Conservation (phyloP, 352 stramenopile species). For the Phytopythium mirpurense region DNA sequence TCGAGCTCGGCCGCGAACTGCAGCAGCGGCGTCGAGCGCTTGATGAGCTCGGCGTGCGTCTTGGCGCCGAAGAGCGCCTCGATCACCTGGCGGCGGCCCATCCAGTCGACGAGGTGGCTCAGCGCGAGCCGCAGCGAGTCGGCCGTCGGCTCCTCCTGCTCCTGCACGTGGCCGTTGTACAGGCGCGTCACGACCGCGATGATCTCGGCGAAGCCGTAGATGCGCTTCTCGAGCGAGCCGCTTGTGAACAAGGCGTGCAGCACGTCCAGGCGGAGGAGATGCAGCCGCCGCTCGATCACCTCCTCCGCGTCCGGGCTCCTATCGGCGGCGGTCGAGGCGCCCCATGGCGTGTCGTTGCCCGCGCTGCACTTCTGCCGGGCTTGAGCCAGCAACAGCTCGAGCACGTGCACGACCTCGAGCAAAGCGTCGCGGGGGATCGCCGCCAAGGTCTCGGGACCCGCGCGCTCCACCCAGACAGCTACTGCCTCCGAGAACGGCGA, state of each 20-base stretch:
- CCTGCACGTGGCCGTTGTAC: constrained; percentile 34
- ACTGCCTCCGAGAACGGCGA: constrained; percentile 24
- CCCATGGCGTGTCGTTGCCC: too few relatives aligned
- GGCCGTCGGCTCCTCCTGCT: constrained; percentile 22
- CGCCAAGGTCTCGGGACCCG: constrained; percentile 25
- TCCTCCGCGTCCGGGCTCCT: background rate
- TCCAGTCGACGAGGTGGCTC: constrained; percentile 38
- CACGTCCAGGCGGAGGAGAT: constrained; percentile 49
- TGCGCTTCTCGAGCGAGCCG: constrained; percentile 62
- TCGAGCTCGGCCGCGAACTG: constrained; percentile 42
- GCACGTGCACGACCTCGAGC: constrained; percentile 51
- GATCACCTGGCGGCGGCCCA: constrained; percentile 39
- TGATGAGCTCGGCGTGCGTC: constrained; percentile 67
- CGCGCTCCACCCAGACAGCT: constrained; percentile 17
- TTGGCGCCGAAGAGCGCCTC: constrained; percentile 54
- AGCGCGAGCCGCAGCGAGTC: constrained; percentile 18
- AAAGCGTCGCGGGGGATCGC: constrained; percentile 38
- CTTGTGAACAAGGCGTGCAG: constrained; percentile 44
- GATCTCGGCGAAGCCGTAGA: constrained; percentile 68
- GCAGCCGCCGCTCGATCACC: constrained; percentile 22
- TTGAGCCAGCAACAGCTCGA: constrained; percentile 44
- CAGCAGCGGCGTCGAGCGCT: constrained; percentile 51
- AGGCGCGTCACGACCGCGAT: constrained; percentile 33
- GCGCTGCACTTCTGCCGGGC: constrained; percentile 15
- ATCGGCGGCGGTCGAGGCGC: too few relatives aligned